These are phyloP conservation scores for Solanum aculeatissimum DNA, from an alignment of 305 asterid genomes.

Conservation along the genomic window DNA sequence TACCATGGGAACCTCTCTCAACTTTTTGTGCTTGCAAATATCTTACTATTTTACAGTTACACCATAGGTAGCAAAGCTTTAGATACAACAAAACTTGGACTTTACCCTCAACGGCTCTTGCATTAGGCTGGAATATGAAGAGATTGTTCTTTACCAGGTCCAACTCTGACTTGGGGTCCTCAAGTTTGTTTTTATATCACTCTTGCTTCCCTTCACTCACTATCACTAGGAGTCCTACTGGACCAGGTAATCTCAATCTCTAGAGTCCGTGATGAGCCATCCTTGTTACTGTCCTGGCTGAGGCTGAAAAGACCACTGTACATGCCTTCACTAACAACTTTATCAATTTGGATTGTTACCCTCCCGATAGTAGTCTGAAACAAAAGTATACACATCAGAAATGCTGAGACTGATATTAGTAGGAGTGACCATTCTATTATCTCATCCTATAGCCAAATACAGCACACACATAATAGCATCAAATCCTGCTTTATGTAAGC, in stretches of 20 bases:
- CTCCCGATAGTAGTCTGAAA: conserved; percentile 66
- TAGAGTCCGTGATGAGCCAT: conserved; percentile 45
- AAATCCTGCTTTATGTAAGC: neutral
- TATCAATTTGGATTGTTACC: conserved; percentile 67
- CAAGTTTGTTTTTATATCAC: neutral
- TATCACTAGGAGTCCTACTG: conserved; percentile 27
- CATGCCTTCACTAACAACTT: conserved; percentile 70
- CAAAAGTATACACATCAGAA: conserved; percentile 7
- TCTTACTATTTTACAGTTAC: neutral
- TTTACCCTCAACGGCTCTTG: neutral
- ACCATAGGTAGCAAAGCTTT: neutral
- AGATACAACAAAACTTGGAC: neutral
- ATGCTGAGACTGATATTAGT: neutral
- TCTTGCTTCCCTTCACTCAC: conserved; percentile 10
- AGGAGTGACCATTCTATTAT: neutral
- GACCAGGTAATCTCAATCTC: conserved; percentile 81
- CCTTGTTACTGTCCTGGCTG: conserved; percentile 37
- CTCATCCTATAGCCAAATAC: neutral
- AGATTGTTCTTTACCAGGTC: neutral
- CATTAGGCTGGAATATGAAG: neutral
- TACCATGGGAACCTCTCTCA: neutral
- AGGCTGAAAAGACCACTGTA: conserved; percentile 57
- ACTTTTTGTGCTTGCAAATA: neutral
- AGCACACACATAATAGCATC: neutral
- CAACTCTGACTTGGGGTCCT: neutral